Base-by-base conservation (phyloP, 805 yeast species). In the Phaffomyces opuntiae region DNA sequence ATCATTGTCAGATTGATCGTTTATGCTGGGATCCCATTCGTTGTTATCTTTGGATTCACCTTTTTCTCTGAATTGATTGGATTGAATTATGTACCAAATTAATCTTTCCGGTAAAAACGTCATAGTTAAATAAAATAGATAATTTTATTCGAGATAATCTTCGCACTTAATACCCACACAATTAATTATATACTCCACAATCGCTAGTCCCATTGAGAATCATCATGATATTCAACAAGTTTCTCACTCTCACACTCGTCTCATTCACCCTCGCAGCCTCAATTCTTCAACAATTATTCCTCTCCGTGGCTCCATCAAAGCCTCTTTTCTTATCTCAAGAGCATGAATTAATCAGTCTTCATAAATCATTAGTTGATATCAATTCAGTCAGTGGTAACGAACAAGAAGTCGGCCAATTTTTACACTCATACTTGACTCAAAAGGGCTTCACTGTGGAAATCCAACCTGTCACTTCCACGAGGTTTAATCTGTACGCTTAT, bases 11-110 rank as follows among this genome's bases (percentile, higher is more conserved):
- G 95, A 55, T 67, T 86, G 50, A 64, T 84, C 16, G 85, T 89
- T 1, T 91, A 91, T 64, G 82, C 86, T 1, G 98, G 98, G 0
- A 78, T 91, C 27, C 75, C 93, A 0, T 55, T 70, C 26, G 63
- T 75, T 31, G 83, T 85, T 0, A 63, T 75, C 6, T 36, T 65
- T 6, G 58, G 58, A 1, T 64, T 68, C 42, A 65, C 70, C 0
- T 29, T 54, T 6, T 44, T 54, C 13, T 43, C 52, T 12, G 35
- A 44, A 11, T 17, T 41, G 2, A 31, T 50, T 5, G 54, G 57
- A 9, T 41, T 58, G 13, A 46, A 45, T 9, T 48, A 48, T 14
- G 34, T 38, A 17, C 53, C 55, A n/a, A 39, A 38, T 37, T 37
- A 25, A 9, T 14, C 9, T 5, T 21, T 21, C 7, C 24, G 4